Evolutionary conservation across 2,329 filamentous ascomycete species (phyloP).

Genomic region (Metarhizium guizhouense): DNA sequence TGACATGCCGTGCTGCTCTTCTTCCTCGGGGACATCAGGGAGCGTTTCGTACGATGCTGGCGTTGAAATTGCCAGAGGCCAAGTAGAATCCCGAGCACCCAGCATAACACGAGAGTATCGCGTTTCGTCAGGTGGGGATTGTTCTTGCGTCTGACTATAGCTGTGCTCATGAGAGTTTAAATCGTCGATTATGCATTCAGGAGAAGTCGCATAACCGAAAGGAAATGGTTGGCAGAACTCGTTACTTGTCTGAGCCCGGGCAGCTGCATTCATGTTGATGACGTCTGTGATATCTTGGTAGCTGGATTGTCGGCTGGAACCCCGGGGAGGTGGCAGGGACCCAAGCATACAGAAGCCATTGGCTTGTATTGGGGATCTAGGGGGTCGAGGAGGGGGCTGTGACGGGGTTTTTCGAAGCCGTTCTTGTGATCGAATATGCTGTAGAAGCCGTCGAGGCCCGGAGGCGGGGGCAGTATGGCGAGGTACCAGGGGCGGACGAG

Average conservation of each 20-base stretch:
- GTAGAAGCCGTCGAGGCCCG: constrained; percentile 28
- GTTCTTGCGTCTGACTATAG: background rate
- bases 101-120: constrained; percentile 31
- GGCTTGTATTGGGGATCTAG: constrained; percentile 33
- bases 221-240: constrained; percentile 37
- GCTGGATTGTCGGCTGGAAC: constrained; percentile 46
- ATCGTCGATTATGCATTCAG: constrained; percentile 8
- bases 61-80: constrained; percentile 24
- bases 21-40: constrained; percentile 54
- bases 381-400: constrained; percentile 33
- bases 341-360: constrained; percentile 22
- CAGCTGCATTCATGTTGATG: constrained; percentile 22
- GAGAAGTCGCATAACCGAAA: constrained; percentile 21
- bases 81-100: constrained; percentile 32
- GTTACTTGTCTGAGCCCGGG: constrained; percentile 36
- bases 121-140: constrained; percentile 6
- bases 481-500: constrained; percentile 10
- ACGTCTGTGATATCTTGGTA: constrained; percentile 32
- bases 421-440: constrained; percentile 39
- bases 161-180: background rate
- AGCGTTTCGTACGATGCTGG: constrained; percentile 32
- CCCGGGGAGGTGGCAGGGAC: constrained; percentile 40
- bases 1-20: constrained; percentile 36
- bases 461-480: constrained; percentile 12
- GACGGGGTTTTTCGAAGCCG: constrained; percentile 38